A percentile compares a stretch with the other conserved stretches of the same genome.
Conservation (phyloP, 2,329 filamentous ascomycete species). For the Colletotrichum tanaceti region DNA sequence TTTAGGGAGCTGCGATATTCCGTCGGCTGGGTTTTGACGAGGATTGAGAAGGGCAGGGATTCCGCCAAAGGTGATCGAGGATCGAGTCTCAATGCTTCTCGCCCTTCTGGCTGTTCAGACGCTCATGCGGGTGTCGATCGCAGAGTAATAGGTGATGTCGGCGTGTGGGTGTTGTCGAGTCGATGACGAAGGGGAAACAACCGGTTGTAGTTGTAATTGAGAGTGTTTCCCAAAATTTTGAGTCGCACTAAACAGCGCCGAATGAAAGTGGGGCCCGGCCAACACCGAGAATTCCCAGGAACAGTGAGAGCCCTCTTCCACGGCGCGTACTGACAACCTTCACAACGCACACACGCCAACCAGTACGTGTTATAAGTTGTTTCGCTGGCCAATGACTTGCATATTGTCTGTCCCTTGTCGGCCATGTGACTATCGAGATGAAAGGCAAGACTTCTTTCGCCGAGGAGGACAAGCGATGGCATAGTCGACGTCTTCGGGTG, state of each 20-base stretch:
- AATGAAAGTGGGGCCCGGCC: slow-evolving; percentile 9
- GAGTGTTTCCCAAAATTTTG: slow-evolving; percentile 12
- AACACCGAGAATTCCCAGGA: background rate
- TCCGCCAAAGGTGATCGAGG: background rate
- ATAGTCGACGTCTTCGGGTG: no score
- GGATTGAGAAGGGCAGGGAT: background rate
- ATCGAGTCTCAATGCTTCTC: background rate
- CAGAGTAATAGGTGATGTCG: background rate
- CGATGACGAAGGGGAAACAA: slow-evolving; percentile 16
- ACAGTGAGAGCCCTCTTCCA: background rate
- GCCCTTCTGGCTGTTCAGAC: background rate
- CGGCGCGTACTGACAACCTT: background rate
- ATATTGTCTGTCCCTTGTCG: background rate
- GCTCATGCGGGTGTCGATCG: background rate
- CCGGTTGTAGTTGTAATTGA: background rate
- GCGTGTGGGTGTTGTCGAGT: slow-evolving; percentile 1
- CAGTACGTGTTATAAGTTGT: no score
- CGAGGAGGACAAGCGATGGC: no score
- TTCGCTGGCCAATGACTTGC: background rate
- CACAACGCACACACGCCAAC: background rate
- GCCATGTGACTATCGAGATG: no score
- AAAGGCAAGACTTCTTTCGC: no score
- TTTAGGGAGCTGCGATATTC: slow-evolving; percentile 1
- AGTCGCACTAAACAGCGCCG: slow-evolving; percentile 12
- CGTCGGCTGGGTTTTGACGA: background rate